A percentile compares a stretch with the other conserved stretches of the same genome.
Evolutionary conservation across 2,329 filamentous ascomycete genomes (phyloP).

Genomic region (Blumeriella jaapii): DNA sequence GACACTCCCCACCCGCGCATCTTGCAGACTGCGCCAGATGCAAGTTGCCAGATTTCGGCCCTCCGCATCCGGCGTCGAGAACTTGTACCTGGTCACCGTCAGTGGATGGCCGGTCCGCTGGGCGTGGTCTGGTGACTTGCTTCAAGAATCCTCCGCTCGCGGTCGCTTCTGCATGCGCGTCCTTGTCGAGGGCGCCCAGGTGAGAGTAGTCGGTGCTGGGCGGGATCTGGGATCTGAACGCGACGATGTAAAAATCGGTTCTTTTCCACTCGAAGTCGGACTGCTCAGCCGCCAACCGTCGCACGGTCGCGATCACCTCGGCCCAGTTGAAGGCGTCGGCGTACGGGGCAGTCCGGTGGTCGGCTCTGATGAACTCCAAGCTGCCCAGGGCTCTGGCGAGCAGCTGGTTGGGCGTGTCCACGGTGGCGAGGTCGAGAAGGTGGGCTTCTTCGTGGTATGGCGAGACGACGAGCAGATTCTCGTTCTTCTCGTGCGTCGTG

Average conservation of each 20-base stretch:
- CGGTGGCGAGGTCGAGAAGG: constrained; percentile 57
- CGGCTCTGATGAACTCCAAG: constrained; percentile 48
- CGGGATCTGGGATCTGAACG: constrained; percentile 66
- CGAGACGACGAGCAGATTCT: constrained; percentile 49
- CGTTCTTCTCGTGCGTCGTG: constrained; percentile 2
- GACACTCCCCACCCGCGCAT: constrained; percentile 46
- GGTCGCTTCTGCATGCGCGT: constrained; percentile 70
- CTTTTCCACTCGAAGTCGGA: constrained; percentile 45
- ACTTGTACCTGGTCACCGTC: constrained; percentile 60
- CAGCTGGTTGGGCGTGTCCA: constrained; percentile 55
- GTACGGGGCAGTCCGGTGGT: constrained; percentile 72
- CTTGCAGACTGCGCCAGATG: constrained; percentile 48
- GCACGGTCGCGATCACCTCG: constrained; percentile 47
- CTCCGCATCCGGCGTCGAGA: constrained; percentile 58
- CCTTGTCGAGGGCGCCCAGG: constrained; percentile 63
- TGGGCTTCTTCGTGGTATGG: constrained; percentile 64
- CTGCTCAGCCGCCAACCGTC: constrained; percentile 35
- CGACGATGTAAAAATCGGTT: constrained; percentile 57
- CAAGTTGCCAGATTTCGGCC: constrained; percentile 75
- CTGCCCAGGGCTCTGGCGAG: constrained; percentile 59
- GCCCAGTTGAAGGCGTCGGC: constrained; percentile 66
- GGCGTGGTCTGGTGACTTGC: constrained; percentile 28
- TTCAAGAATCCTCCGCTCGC: constrained; percentile 74
- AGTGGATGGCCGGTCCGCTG: not conserved
- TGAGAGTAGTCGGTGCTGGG: constrained; percentile 53